Evolutionary conservation across 2,329 filamentous ascomycete genomes (phyloP).

Genomic region (Colletotrichum falcatum): DNA sequence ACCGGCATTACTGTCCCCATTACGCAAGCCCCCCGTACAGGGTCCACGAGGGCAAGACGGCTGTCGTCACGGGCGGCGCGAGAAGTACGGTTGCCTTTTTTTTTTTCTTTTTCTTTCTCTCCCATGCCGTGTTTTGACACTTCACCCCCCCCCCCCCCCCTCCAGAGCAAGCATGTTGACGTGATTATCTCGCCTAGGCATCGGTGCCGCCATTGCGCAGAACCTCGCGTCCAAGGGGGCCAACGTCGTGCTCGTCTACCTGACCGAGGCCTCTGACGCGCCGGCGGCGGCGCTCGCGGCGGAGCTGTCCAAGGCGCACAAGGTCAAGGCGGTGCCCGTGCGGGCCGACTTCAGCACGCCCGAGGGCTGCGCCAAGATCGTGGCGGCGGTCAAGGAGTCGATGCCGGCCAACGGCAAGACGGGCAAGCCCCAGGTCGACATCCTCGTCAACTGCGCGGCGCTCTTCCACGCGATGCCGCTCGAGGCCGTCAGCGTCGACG

Average conservation of each 20-base stretch:
- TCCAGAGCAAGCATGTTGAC: slow-evolving; percentile 16
- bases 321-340: slow-evolving; percentile 64
- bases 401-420: slow-evolving; percentile 56
- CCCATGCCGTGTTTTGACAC: too few species aligned
- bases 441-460: slow-evolving; percentile 70
- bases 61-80: slow-evolving; percentile 64
- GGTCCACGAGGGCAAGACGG: slow-evolving; percentile 59
- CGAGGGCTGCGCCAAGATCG: slow-evolving; percentile 64
- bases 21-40: slow-evolving; percentile 40
- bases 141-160: too few species aligned
- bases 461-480: slow-evolving; percentile 61
- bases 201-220: slow-evolving; percentile 68
- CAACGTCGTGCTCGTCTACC: slow-evolving; percentile 70
- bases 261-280: slow-evolving; percentile 64
- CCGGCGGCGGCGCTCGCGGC: slow-evolving; percentile 60
- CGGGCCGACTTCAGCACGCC: slow-evolving; percentile 73
- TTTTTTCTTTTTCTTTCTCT: too few species aligned
- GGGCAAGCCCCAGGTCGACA: slow-evolving; percentile 65
- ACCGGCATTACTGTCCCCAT: slow-evolving; percentile 28
- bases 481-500: slow-evolving; percentile 58
- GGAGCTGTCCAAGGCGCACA: slow-evolving; percentile 59
- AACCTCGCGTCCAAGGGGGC: slow-evolving; percentile 71
- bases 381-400: slow-evolving; percentile 63
- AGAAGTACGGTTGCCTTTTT: slow-evolving; percentile 53
- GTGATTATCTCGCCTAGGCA: slow-evolving; percentile 56